Base-by-base conservation (phyloP, 805 yeast genomes). In the Yarrowia sp. region DNA sequence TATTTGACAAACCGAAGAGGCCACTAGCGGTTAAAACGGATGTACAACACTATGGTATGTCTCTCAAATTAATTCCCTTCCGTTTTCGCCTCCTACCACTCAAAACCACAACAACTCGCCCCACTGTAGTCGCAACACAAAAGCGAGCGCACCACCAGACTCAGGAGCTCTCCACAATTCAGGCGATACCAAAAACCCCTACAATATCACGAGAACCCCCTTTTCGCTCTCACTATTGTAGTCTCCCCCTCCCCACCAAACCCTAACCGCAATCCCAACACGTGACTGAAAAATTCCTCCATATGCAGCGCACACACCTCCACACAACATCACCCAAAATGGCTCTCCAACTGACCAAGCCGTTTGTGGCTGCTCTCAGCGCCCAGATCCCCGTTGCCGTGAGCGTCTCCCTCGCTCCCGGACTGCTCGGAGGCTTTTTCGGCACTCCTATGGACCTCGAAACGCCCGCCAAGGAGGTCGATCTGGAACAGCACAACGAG, bases 321-420 rank as follows among this genome's bases (percentile, higher is more conserved):
- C 39, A 47, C 56, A 13, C n/a, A n/a, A 31, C 19, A 9, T 21
- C 27, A 39, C 16, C 19, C 24, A 16, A 29, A 25, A 47, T 47
- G 56, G 56, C 56, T 14, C 56, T 47, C 22, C 41, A 21, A 32
- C 56, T 47, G 56, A 32, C 39, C 56, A 47, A 47, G 56, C 56
- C 56, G 39, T 47, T 47, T 32, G 56, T 32, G 56, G 56, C 56
- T 47, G 56, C 56, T 21, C 56, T 47, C 29, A 21, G 39, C 39
- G 56, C 29, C 39, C 39, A 32, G 21, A 21, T 47, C 39, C 56
- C 56, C 39, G 53, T 46, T 16, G 36, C 39, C 56, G 31, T 47
- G 56, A 47, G 39, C 39, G 10, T 47, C 22, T 10, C 56, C n/a
- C 56, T 47, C n/a, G 56, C 56, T 6, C 56, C 56, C 38, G 56